Base-by-base conservation (phyloP, 345 rosid species). In the Boechera retrofracta region DNA sequence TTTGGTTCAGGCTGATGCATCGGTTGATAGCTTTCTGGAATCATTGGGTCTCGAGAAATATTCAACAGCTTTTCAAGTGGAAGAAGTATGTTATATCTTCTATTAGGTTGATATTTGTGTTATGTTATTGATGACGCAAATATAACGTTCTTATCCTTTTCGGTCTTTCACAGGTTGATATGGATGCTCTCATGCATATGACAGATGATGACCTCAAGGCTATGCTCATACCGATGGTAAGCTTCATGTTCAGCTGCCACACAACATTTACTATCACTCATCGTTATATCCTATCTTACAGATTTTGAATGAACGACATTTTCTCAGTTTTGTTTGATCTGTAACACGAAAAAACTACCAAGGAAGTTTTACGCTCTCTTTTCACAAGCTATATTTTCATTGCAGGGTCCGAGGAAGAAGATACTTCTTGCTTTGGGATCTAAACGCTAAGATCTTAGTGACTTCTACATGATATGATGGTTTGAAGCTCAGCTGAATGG, bases 391-490 rank as follows among this genome's bases (percentile, higher is more conserved):
- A 16, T 69, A 62, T 47, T 66, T 57, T 71, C 79, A 71, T 82
- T 82, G 62, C 85, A 95, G 98, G 99, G 99, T 10, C 99, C 99
- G 35, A 87, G 99, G 76, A 95, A 95, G 90, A 95, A 95, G 86
- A 95, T 95, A 83, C 83, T 88, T 4, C 82, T 91, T 67, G 97
- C 93, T 49, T 78, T 95, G 86, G 97, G 87, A 81, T 84, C 94
- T 6, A 88, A 82, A 79, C 88, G 80, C 60, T 92, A 81, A 84
- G 74, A 62, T 47, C 48, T 36, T 53, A 48, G 62, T 57, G 54
- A 13, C 12, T 24, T 71, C 16, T 59, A 41, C 57, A 38, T 67
- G 38, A 49, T 21, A 38, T 67, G 38, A 49, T 21, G 29, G 62
- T 47, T 36, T 69, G 36, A 67, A 49, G 70, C 53, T 53, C 38